Evolutionary conservation across 805 yeast species (phyloP), one percentile per base, ranked within the genome.

Genomic region (Maudiozyma turicensis): DNA sequence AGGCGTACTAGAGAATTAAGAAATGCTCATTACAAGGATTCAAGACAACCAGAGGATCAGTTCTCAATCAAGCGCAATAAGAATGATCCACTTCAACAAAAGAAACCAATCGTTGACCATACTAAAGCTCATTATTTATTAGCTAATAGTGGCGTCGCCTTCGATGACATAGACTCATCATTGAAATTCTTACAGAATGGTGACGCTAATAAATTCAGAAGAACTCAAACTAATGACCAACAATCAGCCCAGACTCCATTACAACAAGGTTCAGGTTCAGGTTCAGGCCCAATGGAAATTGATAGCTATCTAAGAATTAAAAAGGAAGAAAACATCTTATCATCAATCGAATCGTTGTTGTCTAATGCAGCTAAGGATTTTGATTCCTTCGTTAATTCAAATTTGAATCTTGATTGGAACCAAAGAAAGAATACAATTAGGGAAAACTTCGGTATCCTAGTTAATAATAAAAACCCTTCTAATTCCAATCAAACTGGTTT

Each of bases 61-160:
- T 32, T 15, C 39, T 30, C 29, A 8, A 10, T 7, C 6, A 13
- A 28, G 6, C 26, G 11, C 31, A 28, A 39, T 8, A 8, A 13
- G 8, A 26, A 26, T 39, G 20, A 20, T 11, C 29, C 42, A 8
- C 14, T 6, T 28, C n/a, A 39, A 7, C 14, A 29, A 39, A 37
- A 39, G n/a, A 6, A 33, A 3, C 28, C 15, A 28, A 40, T 14
- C 5, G 35, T 10, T 4, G 65, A 69, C 41, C 73, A 72, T 58
- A 82, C 88, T 2, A 82, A 81, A 58, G 93, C 86, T 1, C 98
- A 93, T 61, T 93, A 93, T 64, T 70, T 93, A 39, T 71, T 91
- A 42, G 96, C 96, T 6, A 86, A 90, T 1, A 84, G 91, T 59
- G 97, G 97, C 1, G 77, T 89, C 47, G 81, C 86, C 40, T 82